Conservation (phyloP, 768 basidiomycete species). For the Mycena sanguinolenta region DNA sequence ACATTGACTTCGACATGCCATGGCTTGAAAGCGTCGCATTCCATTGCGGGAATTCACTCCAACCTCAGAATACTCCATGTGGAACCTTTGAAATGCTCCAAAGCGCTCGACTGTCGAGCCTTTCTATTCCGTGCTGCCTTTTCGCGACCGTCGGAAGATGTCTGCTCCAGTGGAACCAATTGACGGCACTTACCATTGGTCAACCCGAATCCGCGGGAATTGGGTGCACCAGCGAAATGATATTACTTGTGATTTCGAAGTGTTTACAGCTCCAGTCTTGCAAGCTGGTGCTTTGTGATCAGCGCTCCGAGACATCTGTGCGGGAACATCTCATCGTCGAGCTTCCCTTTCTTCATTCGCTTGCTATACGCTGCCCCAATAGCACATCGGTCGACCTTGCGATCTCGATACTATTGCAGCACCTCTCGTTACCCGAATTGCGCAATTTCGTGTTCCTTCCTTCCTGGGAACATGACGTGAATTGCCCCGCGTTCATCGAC, state of each 20-base stretch:
- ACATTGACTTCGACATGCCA: conserved; percentile 5
- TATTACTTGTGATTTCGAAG: not conserved
- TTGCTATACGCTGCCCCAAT: not conserved
- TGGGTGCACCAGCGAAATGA: not conserved
- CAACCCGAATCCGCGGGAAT: not conserved
- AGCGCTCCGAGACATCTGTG: not conserved
- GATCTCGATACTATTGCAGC: not conserved
- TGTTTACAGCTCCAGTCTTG: not conserved
- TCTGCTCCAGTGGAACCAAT: not conserved
- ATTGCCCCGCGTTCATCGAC: not conserved
- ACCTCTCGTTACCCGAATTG: not conserved
- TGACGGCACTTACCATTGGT: not conserved
- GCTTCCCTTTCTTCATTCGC: not conserved
- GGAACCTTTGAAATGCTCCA: not conserved
- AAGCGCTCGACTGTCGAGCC: not conserved
- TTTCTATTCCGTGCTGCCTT: not conserved
- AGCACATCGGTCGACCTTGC: no score
- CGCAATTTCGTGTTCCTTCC: not conserved
- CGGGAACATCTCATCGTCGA: not conserved
- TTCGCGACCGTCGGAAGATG: not conserved
- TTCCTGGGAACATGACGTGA: no score
- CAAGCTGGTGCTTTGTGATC: not conserved
- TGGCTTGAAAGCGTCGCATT: not conserved
- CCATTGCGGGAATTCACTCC: not conserved
- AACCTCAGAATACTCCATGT: no score